These are phyloP conservation scores for Pelargonium cotyledonis DNA, from an alignment of 441 rosid species.

Conservation along the genomic window DNA sequence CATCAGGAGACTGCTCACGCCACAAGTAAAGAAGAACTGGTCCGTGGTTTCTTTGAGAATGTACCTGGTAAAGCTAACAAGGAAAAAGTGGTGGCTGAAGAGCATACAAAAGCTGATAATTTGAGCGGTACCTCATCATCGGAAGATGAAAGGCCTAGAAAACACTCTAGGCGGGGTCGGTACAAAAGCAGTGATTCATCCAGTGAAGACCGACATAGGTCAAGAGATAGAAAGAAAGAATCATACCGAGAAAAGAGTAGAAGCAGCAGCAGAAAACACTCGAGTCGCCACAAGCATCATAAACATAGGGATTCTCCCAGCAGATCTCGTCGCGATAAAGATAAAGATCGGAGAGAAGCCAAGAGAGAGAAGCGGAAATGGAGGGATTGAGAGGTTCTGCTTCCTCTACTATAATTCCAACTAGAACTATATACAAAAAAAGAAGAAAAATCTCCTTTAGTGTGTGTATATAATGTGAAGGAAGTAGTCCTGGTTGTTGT, in stretches of 20 bases:
- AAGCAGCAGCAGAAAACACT: slow-evolving; percentile 47
- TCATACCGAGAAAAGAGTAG: slow-evolving; percentile 56
- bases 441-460: no score
- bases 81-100: slow-evolving; percentile 21
- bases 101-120: slow-evolving; percentile 23
- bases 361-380: slow-evolving; percentile 44
- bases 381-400: slow-evolving; percentile 31
- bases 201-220: slow-evolving; percentile 38
- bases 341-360: slow-evolving; percentile 35
- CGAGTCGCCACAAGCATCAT: slow-evolving; percentile 40
- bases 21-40: slow-evolving; percentile 19
- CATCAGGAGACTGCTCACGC: slow-evolving; percentile 17
- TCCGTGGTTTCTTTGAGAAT: slow-evolving; percentile 22
- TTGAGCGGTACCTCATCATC: slow-evolving; percentile 38
- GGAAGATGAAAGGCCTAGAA: slow-evolving; percentile 58
- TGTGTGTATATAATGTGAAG: no score
- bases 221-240: slow-evolving; percentile 44
- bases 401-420: neutral
- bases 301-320: slow-evolving; percentile 43
- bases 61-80: slow-evolving; percentile 19
- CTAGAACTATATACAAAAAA: no score
- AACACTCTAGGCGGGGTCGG: slow-evolving; percentile 34
- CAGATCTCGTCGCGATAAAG: slow-evolving; percentile 29
- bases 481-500: no score
- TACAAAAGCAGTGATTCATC: slow-evolving; percentile 50